A percentile compares a stretch with the other conserved stretches of the same genome.
Evolutionary conservation across 2,329 filamentous ascomycete species (phyloP).

Genomic region (Pyrenophora teres): DNA sequence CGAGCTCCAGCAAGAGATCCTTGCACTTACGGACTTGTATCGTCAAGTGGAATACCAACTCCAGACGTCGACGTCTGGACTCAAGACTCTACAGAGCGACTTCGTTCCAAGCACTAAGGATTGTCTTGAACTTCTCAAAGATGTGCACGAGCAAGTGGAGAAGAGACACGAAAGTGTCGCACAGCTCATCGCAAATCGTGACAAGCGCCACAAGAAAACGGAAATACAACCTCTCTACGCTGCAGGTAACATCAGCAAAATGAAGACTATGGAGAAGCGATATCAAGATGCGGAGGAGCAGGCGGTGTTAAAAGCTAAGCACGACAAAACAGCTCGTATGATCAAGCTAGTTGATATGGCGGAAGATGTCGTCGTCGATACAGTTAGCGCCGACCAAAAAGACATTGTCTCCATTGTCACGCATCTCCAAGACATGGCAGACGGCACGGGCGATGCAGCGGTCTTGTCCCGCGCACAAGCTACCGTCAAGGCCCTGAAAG

Average conservation of each 20-base stretch:
- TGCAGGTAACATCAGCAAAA: constrained; percentile 55
- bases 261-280: constrained; percentile 53
- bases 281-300: constrained; percentile 58
- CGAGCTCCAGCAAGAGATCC: constrained; percentile 56
- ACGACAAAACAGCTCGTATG: constrained; percentile 55
- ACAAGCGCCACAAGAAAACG: constrained; percentile 59
- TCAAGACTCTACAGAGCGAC: constrained; percentile 22
- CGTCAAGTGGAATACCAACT: constrained; percentile 41
- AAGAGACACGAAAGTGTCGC: constrained; percentile 56
- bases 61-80: constrained; percentile 29
- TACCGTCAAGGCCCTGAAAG: constrained; percentile 44
- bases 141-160: constrained; percentile 56
- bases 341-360: constrained; percentile 57
- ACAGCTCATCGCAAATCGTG: constrained; percentile 58
- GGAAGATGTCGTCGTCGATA: constrained; percentile 56
- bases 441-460: constrained; percentile 33
- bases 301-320: constrained; percentile 55
- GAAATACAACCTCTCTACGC: constrained; percentile 58
- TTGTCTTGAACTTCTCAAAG: constrained; percentile 45
- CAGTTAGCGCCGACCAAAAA: constrained; percentile 58
- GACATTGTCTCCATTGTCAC: constrained; percentile 55
- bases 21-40: constrained; percentile 54
- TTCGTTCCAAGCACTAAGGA: constrained; percentile 26
- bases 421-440: constrained; percentile 48
- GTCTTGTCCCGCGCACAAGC: constrained; percentile 33